Base-by-base conservation (phyloP, 805 yeast genomes). In the Saccharomyces mikatae region DNA sequence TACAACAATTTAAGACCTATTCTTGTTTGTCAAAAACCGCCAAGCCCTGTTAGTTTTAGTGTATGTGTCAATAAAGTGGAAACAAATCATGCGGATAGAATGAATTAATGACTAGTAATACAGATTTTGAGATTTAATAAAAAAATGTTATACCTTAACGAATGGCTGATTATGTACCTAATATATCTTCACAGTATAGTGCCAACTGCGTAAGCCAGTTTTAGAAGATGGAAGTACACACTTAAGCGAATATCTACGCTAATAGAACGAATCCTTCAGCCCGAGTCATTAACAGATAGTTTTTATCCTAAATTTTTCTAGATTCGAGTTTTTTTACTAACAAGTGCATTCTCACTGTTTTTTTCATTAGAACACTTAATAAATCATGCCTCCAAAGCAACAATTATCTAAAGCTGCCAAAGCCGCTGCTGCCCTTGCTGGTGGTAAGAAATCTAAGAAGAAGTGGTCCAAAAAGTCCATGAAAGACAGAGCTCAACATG, bases 391-490 rank as follows among this genome's bases (percentile, higher is more conserved):
- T 80, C 97, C 97, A 84, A 92, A 92, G 83, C 82, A 89, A 82
- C 97, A 92, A 86, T 91, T 89, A 80, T 87, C 97, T 75, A 92
- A 92, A 84, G 97, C 97, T 80, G 97, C 97, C 76, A 92, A 92
- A 84, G 97, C 97, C 76, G 97, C 98, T 75, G 98, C 98, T 83
- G 98, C 97, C 79, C 83, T 89, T 86, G 97, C 97, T 78, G 97
- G 97, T 87, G 96, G 97, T 86, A 91, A 91, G 88, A 90, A 92
- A 76, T 89, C 96, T 80, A 94, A 94, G 90, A 92, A 94, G 96
- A 94, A 94, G 96, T 94, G 98, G 99, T 88, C 96, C 87, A 91
- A 92, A 86, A 97, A 97, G 80, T 90, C 95, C 86, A 96, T 90
- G 79, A 94, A 95, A 91, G 99, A 94, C 82, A 92, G 88, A 96